These are phyloP conservation scores for Striga hermonthica DNA, from an alignment of 305 asterid genomes.

Conservation along the genomic window DNA sequence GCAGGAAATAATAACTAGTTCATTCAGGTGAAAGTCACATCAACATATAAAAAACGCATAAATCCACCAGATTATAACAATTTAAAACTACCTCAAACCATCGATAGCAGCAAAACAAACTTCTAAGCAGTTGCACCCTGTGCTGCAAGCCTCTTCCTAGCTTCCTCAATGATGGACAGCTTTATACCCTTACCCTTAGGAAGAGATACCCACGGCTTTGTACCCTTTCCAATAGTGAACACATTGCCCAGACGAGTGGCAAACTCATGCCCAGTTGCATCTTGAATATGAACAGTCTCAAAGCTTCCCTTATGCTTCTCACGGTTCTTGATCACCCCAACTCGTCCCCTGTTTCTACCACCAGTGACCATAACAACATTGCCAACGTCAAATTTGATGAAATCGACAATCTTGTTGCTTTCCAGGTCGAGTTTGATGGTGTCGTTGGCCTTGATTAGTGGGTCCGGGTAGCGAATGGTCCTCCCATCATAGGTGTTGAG, in stretches of 20 bases:
- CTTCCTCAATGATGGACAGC: slow-evolving; percentile 62
- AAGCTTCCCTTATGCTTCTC: slow-evolving; percentile 69
- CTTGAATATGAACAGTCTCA: slow-evolving; percentile 62
- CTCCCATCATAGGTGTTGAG: slow-evolving; percentile 67
- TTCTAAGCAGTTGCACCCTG: slow-evolving; percentile 47
- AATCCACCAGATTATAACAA: too few relatives aligned
- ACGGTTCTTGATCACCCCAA: slow-evolving; percentile 60
- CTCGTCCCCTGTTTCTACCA: slow-evolving; percentile 73
- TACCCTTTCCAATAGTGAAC: slow-evolving; percentile 61
- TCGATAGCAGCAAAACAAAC: too few relatives aligned
- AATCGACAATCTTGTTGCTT: slow-evolving; percentile 48
- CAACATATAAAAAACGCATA: too few relatives aligned
- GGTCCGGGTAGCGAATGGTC: slow-evolving; percentile 68
- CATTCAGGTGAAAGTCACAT: too few relatives aligned
- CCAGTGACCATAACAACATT: slow-evolving; percentile 77
- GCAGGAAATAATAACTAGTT: too few relatives aligned
- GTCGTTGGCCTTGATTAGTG: slow-evolving; percentile 68
- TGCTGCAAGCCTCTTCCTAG: slow-evolving; percentile 55
- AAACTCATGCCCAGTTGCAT: slow-evolving; percentile 61
- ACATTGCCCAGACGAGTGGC: slow-evolving; percentile 69
- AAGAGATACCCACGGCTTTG: slow-evolving; percentile 66
- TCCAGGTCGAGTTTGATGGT: slow-evolving; percentile 62
- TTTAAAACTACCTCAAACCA: too few relatives aligned
- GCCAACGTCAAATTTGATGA: slow-evolving; percentile 69
- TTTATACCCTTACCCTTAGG: slow-evolving; percentile 73